Conservation (phyloP, 2,329 filamentous ascomycete species). For the Seiridium unicorne region DNA sequence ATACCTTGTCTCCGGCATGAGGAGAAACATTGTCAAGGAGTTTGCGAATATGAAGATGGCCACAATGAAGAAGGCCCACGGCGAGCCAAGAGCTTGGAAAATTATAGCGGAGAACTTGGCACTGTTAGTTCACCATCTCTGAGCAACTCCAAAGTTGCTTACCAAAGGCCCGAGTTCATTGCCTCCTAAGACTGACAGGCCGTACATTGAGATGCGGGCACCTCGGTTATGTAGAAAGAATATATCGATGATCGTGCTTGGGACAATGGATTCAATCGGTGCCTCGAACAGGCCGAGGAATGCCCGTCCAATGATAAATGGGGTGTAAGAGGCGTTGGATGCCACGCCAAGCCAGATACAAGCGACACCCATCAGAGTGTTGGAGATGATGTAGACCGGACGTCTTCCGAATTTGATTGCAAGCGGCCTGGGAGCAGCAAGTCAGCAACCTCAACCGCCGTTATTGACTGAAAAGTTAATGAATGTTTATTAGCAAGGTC, state of each 20-base stretch:
- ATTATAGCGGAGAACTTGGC: constrained; percentile 25
- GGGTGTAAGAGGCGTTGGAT: background rate
- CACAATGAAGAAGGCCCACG: constrained; percentile 30
- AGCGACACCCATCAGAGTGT: background rate
- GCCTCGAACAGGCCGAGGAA: background rate
- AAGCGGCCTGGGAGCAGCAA: background rate
- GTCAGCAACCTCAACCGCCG: background rate
- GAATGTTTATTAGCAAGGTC: background rate
- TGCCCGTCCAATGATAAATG: background rate
- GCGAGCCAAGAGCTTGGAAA: constrained; percentile 25
- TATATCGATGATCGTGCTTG: constrained; percentile 29
- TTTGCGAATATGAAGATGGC: constrained; percentile 24
- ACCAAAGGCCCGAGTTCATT: constrained; percentile 27
- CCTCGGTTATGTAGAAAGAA: constrained; percentile 32
- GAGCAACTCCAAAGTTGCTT: background rate
- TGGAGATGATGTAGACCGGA: background rate
- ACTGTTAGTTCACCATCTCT: background rate
- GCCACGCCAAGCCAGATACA: background rate
- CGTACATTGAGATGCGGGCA: constrained; percentile 28
- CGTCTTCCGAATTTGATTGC: background rate
- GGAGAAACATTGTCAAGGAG: constrained; percentile 25
- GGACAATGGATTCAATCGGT: constrained; percentile 16
- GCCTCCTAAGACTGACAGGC: constrained; percentile 27
- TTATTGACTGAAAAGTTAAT: too few species aligned
- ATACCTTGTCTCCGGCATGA: constrained; percentile 29